A percentile compares a stretch with the other conserved stretches of the same genome.
Conservation (phyloP, 257 asterid genomes). For the Fraxinus americana region DNA sequence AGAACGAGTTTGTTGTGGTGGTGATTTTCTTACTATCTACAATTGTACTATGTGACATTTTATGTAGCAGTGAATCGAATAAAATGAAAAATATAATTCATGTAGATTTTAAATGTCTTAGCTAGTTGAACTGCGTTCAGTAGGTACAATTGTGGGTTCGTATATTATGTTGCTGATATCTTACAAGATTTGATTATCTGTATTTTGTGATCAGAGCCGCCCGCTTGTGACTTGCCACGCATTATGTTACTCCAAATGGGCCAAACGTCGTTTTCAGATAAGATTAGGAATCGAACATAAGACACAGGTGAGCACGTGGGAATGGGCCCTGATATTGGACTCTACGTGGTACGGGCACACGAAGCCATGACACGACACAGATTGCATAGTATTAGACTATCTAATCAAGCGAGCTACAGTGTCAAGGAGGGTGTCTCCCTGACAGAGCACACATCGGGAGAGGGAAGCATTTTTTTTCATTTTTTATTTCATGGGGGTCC, state of each 20-base stretch:
- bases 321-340: conserved; percentile 31
- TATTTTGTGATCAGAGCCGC: not conserved
- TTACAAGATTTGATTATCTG: not conserved
- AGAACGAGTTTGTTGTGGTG: too few species aligned
- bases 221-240: not conserved
- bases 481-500: too few species aligned
- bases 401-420: too few species aligned
- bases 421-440: too few species aligned
- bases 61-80: too few species aligned
- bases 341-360: conserved; percentile 24
- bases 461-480: too few species aligned
- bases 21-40: too few species aligned
- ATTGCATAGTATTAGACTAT: conserved; percentile 2
- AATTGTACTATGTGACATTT: too few species aligned
- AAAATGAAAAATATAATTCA: not conserved
- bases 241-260: not conserved
- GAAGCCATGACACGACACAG: conserved; percentile 14
- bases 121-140: not conserved
- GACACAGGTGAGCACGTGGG: conserved; percentile 35
- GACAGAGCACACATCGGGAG: too few species aligned
- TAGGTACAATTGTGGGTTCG: not conserved
- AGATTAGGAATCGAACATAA: conserved; percentile 33
- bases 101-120: not conserved
- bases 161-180: not conserved
- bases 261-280: conserved; percentile 25